These are phyloP conservation scores for Hymenoscyphus fraxineus DNA, from an alignment of 2,329 filamentous ascomycete species.

Conservation along the genomic window DNA sequence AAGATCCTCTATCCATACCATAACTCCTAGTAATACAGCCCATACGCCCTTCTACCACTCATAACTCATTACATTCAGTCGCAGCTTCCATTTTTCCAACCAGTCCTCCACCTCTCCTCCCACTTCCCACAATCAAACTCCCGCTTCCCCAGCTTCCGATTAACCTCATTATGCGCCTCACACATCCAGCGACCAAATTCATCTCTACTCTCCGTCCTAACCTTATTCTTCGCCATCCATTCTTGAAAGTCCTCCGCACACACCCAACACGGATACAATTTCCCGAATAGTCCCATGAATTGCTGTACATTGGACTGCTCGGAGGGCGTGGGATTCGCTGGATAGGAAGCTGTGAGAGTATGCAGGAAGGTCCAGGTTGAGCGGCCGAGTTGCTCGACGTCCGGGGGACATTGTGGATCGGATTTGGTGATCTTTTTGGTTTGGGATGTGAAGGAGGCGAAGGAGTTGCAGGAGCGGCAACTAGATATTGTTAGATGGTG, in stretches of 20 bases:
- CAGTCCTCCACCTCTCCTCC: slow-evolving; percentile 93
- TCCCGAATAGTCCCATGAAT: slow-evolving; percentile 78
- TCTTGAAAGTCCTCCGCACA: slow-evolving; percentile 87
- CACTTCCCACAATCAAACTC: slow-evolving; percentile 85
- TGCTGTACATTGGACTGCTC: slow-evolving; percentile 73
- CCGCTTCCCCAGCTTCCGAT: slow-evolving; percentile 83
- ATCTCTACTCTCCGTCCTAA: slow-evolving; percentile 54
- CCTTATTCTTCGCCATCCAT: slow-evolving; percentile 67
- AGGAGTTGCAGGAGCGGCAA: slow-evolving; percentile 67
- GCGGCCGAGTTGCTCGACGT: slow-evolving; percentile 82
- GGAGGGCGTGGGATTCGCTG: slow-evolving; percentile 58
- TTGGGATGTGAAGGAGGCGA: slow-evolving; percentile 57
- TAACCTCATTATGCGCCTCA: slow-evolving; percentile 82
- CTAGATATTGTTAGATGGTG: slow-evolving; percentile 39
- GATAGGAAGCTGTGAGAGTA: slow-evolving; percentile 84
- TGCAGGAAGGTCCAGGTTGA: slow-evolving; percentile 93
- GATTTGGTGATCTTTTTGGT: slow-evolving; percentile 42
- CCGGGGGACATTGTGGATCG: slow-evolving; percentile 71
- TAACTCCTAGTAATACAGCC: no score
- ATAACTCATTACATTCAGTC: slow-evolving; percentile 38
- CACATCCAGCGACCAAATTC: slow-evolving; percentile 83
- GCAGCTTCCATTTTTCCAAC: slow-evolving; percentile 70
- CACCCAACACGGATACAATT: slow-evolving; percentile 91
- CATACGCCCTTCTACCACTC: no score
- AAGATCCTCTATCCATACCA: no score